A percentile compares a stretch with the other conserved stretches of the same genome.
Evolutionary conservation across 2,329 filamentous ascomycete species (phyloP).

Genomic region (Pestalotiopsis sp.): DNA sequence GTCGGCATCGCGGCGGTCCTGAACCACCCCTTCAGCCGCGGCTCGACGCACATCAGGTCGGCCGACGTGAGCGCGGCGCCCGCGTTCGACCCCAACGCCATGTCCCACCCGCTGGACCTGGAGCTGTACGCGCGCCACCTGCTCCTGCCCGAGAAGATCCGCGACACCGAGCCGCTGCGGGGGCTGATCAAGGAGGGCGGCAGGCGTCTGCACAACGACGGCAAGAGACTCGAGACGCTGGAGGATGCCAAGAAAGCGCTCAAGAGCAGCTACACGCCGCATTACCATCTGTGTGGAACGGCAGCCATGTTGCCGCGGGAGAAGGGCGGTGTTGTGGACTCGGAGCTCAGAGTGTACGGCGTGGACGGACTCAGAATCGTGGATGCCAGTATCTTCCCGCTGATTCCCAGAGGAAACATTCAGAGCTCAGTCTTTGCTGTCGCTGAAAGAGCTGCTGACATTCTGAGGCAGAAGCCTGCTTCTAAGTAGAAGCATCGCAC

Average conservation of each 20-base stretch:
- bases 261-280: conserved; percentile 34
- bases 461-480: conserved; percentile 16
- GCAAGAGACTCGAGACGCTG: conserved; percentile 30
- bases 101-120: conserved; percentile 58
- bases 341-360: conserved; percentile 17
- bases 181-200: conserved; percentile 42
- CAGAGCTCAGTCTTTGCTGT: conserved; percentile 22
- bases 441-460: conserved; percentile 21
- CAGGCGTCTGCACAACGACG: conserved; percentile 30
- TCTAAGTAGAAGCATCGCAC: conserved; percentile 6
- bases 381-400: conserved; percentile 22
- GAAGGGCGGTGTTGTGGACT: conserved; percentile 20
- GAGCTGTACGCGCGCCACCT: conserved; percentile 49
- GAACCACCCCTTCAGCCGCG: conserved; percentile 63
- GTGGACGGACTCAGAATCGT: conserved; percentile 18
- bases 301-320: conserved; percentile 30
- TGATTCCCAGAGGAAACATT: conserved; percentile 19
- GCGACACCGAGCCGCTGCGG: conserved; percentile 41
- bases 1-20: conserved; percentile 59
- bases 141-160: conserved; percentile 40
- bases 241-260: conserved; percentile 40
- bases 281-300: conserved; percentile 53
- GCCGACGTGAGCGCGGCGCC: conserved; percentile 43
- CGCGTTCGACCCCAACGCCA: conserved; percentile 58
- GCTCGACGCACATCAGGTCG: conserved; percentile 58